A percentile compares a stretch with the other conserved stretches of the same genome.
Conservation (phyloP, 1,139 yeast genomes). For the Groenewaldozyma sp. region DNA sequence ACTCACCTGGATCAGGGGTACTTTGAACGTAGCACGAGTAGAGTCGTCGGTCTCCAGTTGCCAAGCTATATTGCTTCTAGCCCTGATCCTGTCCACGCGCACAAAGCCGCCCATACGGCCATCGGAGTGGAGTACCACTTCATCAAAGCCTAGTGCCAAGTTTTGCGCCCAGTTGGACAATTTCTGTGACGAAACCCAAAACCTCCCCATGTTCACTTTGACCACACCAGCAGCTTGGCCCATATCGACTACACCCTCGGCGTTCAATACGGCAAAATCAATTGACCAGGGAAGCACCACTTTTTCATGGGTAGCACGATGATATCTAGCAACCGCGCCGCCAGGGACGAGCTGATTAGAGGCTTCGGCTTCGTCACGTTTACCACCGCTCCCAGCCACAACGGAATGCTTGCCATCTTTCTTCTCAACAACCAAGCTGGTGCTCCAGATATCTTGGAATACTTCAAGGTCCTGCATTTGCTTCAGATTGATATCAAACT, state of each 20-base stretch:
- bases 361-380: slow-evolving; percentile 1
- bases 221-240: slow-evolving; percentile 78
- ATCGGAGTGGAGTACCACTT: slow-evolving; percentile 44
- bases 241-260: slow-evolving; percentile 55
- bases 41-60: slow-evolving; percentile 34
- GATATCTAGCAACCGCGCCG: not conserved
- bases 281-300: slow-evolving; percentile 70
- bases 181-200: slow-evolving; percentile 67
- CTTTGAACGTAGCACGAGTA: slow-evolving; percentile 20
- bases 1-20: slow-evolving; percentile 62
- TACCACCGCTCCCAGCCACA: not conserved
- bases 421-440: slow-evolving; percentile 24
- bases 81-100: slow-evolving; percentile 39
- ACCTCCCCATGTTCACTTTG: slow-evolving; percentile 42
- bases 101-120: slow-evolving; percentile 76
- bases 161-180: slow-evolving; percentile 65
- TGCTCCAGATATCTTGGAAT: slow-evolving; percentile 80
- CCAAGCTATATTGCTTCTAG: slow-evolving; percentile 71
- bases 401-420: not conserved
- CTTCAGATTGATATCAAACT: slow-evolving; percentile 61
- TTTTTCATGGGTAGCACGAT: slow-evolving; percentile 27
- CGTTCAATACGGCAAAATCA: slow-evolving; percentile 46
- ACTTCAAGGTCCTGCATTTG: slow-evolving; percentile 81
- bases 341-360: not conserved
- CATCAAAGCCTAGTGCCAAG: slow-evolving; percentile 50